Base-by-base conservation (phyloP, 2,329 filamentous ascomycete species). In the Fonsecaea multimorphosa region DNA sequence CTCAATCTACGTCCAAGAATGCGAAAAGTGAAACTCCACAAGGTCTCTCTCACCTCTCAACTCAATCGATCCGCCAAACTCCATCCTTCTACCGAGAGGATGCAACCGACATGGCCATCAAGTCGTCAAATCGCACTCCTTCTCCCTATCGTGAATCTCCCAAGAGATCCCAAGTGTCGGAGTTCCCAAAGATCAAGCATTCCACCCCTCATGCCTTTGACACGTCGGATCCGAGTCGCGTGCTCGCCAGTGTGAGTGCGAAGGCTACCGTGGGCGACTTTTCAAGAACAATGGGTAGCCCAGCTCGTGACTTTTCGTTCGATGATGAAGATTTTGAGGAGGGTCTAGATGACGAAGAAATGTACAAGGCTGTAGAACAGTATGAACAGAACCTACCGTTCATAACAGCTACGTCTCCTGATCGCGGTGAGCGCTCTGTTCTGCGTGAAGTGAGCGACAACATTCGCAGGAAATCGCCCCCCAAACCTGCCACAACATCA, bases 251-350 rank as follows among this genome's bases (percentile, higher is more conserved):
- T 38, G 68, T 71, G 34, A 73, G 74, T 57, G 71, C 73, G 22
- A 55, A 56, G 1, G 34, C 44, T 14, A 36, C 29, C 22, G 19
- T 16, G 12, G 24, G 49, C 31, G 60, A 29, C 52, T 76, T 78
- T 63, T 76, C 78, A 19, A 74, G 77, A 55, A 80, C 76, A 36
- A 81, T 82, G 79, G 79, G 76, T 27, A 78, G 77, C 24, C 77
- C 78, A 70, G 22, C 71, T 73, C 61, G 55, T 16, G 62, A 67
- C 49, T 40, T 58, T 19, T 56, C 59, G 1, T 61, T 66, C 34
- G 63, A 67, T 24, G 58, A 74, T 24, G 75, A 80, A 60, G 79
- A 82, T 19, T 81, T 81, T 68, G 79, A 80, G 38, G 74, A 78
- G 63, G 77, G 78, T 24, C 58, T 72, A 65, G 76, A 76, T 36